phyloP scores from a whole-genome alignment of 345 rosid genomes.

The Trapa incisa region DNA sequence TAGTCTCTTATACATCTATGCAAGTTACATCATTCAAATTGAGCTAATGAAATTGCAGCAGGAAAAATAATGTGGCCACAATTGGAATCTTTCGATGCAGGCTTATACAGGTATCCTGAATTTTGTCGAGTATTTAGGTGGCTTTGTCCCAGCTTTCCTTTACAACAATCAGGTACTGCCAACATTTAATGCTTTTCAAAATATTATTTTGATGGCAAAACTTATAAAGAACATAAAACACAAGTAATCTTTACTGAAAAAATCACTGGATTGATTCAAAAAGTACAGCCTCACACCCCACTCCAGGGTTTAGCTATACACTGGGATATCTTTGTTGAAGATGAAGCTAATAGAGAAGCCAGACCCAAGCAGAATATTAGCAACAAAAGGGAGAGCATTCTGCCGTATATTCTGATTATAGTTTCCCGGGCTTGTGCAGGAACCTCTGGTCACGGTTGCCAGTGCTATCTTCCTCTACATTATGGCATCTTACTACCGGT shows the following conservation, averaged over 20 bases:
- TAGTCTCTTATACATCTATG: too few species aligned
- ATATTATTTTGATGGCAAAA: background rate
- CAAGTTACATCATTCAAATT: background rate
- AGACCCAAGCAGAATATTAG: background rate
- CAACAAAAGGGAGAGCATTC: background rate
- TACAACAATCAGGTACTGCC: conserved; percentile 70
- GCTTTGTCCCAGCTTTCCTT: conserved; percentile 53
- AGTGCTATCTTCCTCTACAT: conserved; percentile 41
- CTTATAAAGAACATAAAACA: background rate
- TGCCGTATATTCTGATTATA: background rate
- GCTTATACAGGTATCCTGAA: conserved; percentile 75
- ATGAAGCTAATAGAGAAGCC: background rate
- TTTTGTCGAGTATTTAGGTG: conserved; percentile 46
- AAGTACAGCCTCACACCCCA: background rate
- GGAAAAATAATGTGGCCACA: background rate
- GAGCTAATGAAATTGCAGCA: background rate
- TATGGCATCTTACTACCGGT: conserved; percentile 19
- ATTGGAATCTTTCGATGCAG: conserved; percentile 30
- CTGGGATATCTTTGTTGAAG: background rate
- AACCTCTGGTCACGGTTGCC: conserved; percentile 39
- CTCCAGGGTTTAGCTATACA: background rate
- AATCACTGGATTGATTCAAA: background rate
- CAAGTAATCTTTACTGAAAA: background rate
- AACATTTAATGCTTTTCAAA: background rate
- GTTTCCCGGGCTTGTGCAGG: conserved; percentile 28